A percentile compares a stretch with the other conserved stretches of the same genome.
These are phyloP conservation scores for Neurospora cerealis DNA, from an alignment of 495 filamentous ascomycete genomes.

Conservation along the genomic window DNA sequence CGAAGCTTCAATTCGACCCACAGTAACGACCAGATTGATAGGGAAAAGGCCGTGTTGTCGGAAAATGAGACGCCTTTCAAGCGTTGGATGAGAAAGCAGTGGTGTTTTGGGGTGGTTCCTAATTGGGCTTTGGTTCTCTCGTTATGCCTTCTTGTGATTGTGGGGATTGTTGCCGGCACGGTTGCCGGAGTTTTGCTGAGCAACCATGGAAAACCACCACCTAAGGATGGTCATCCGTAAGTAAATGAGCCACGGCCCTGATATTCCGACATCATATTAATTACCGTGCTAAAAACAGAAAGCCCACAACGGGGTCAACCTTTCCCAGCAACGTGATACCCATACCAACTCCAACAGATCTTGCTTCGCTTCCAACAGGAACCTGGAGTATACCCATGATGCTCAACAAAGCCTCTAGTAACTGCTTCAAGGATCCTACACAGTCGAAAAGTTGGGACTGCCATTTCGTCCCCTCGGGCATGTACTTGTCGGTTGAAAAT, in stretches of 20 bases:
- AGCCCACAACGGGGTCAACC: neutral
- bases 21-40: slow-evolving; percentile 35
- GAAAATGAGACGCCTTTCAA: slow-evolving; percentile 38
- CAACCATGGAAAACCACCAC: slow-evolving; percentile 16
- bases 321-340: slow-evolving; percentile 41
- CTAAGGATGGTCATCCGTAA: slow-evolving; percentile 17
- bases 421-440: slow-evolving; percentile 54
- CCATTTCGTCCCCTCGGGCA: slow-evolving; percentile 24
- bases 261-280: neutral
- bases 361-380: slow-evolving; percentile 55
- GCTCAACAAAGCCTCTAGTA: slow-evolving; percentile 46
- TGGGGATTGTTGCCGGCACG: slow-evolving; percentile 55
- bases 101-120: slow-evolving; percentile 53
- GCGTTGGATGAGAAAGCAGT: slow-evolving; percentile 50
- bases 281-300: neutral
- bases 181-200: slow-evolving; percentile 32
- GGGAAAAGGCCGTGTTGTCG: slow-evolving; percentile 19
- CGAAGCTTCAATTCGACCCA: slow-evolving; percentile 38
- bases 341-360: slow-evolving; percentile 44
- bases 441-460: slow-evolving; percentile 65
- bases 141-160: slow-evolving; percentile 41
- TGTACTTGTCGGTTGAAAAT: slow-evolving; percentile 22
- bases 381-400: slow-evolving; percentile 49
- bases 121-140: slow-evolving; percentile 57
- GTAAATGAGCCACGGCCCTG: neutral